Conservation (phyloP, 192 early-diverging fungal genomes). For the Podila verticillata region DNA sequence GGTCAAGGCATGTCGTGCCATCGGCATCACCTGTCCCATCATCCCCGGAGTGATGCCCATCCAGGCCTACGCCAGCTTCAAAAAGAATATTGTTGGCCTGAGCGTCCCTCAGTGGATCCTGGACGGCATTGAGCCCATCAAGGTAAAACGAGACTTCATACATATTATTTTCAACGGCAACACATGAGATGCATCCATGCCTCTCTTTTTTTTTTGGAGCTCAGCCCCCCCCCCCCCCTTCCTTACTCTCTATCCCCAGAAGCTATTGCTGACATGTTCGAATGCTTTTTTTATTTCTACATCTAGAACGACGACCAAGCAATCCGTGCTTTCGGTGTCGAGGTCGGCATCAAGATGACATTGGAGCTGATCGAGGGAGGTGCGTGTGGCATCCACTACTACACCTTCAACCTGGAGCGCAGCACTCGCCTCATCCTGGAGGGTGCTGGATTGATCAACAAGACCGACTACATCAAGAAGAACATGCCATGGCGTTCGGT, state of each 20-base stretch:
- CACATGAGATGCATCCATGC: no score
- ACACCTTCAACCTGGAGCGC: constrained; percentile 93
- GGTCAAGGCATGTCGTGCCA: constrained; percentile 73
- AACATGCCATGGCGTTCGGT: constrained; percentile 33
- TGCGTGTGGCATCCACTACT: constrained; percentile 87
- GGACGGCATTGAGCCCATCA: constrained; percentile 87
- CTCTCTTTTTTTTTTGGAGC: background rate
- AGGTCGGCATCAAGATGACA: constrained; percentile 82
- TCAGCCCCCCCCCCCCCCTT: background rate
- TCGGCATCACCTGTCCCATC: constrained; percentile 83
- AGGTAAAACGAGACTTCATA: constrained; percentile 41
- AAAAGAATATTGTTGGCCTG: constrained; percentile 86
- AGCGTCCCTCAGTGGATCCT: constrained; percentile 86
- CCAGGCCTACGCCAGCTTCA: constrained; percentile 91
- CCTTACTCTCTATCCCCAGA: background rate
- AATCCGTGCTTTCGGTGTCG: constrained; percentile 93
- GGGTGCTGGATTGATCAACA: constrained; percentile 73
- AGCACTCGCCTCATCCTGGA: constrained; percentile 86
- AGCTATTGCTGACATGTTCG: background rate
- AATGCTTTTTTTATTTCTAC: background rate
- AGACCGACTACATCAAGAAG: constrained; percentile 22
- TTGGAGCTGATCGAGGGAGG: constrained; percentile 62
- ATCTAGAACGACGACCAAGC: constrained; percentile 89
- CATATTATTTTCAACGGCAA: background rate
- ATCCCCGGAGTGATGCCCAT: constrained; percentile 96